Conservation (phyloP, 441 rosid species). For the Brassica balearica region DNA sequence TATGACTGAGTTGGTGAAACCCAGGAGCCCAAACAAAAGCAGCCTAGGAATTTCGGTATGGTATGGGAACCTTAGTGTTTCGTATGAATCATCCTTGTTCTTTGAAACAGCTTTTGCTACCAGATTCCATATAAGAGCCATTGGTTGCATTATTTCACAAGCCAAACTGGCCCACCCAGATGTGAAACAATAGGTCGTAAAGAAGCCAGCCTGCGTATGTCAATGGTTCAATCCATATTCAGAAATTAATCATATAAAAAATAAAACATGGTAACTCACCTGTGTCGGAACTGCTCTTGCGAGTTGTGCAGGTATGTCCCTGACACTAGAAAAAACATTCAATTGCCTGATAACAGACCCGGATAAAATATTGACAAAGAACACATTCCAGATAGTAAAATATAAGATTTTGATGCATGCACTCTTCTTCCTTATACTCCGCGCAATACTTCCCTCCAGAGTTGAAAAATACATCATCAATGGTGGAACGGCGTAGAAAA, state of each 20-base stretch:
- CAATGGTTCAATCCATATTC: constrained; percentile 12
- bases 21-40: constrained; percentile 83
- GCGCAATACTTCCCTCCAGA: constrained; percentile 77
- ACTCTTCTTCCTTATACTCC: constrained; percentile 87
- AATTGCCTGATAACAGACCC: constrained; percentile 76
- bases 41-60: constrained; percentile 92
- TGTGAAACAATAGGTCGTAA: constrained; percentile 88
- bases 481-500: constrained; percentile 85
- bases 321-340: constrained; percentile 67
- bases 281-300: constrained; percentile 90
- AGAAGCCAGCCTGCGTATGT: constrained; percentile 85
- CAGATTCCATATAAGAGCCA: constrained; percentile 64
- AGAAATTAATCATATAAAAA: constrained; percentile 9
- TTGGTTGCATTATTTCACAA: constrained; percentile 82
- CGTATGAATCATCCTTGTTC: constrained; percentile 53
- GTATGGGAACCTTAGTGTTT: constrained; percentile 73
- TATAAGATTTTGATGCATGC: constrained; percentile 82
- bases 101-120: constrained; percentile 41
- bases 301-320: constrained; percentile 72
- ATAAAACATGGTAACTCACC: constrained; percentile 48
- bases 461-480: constrained; percentile 85
- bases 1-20: constrained; percentile 84
- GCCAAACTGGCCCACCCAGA: constrained; percentile 98
- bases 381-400: constrained; percentile 96
- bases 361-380: constrained; percentile 84